Base-by-base conservation (phyloP, 176 grass and related monocot genomes). In the Hsuehochloa calcarea region DNA sequence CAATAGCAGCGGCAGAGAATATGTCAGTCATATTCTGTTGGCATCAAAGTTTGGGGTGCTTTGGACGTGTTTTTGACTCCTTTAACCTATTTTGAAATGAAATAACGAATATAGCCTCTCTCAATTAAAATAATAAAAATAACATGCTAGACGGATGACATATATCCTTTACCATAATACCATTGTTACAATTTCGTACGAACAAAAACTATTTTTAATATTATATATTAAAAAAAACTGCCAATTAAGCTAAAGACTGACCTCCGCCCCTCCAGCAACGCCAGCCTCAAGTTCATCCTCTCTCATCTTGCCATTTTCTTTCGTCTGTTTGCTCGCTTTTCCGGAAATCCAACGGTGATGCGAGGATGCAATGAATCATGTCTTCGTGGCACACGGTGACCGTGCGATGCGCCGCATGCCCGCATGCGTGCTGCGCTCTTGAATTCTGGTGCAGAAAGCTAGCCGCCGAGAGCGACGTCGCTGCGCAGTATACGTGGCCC, bases 31-130 rank as follows among this genome's bases (percentile, higher is more conserved):
- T 68, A 87, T 90, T 73, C 89, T 41, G 8, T 78, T 90, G 84
- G 84, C 84, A 90, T 87, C 88, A 90, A 86, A 90, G 72, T 67
- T 82, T 34, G 65, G 10, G 49, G n/a, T 85, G 44, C 44, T 45
- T 45, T 3, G 43, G 43, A 44, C 9, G 2, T 2, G 31, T 34
- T 34, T 34, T 34, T 2, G 31, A 2, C 31, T 34, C 31, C 0
- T 34, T 34, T 34, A 34, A 2, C 2, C 1, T 34, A 34, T 34
- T 34, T 34, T 34, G 2, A 34, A 34, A 34, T 2, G 3, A 34
- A 34, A 34, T 34, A 34, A 2, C 31, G 3, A 34, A 34, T 1
- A 0, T 34, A 34, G 31, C 0, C 31, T 34, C 31, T 29, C 1
- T 0, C 1, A 1, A 29, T 1, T 3, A 34, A 34, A 34, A 34